Evolutionary conservation across 129 eudicot species (phyloP), one percentile per base, ranked within the genome.

Genomic region (Centella asiatica): DNA sequence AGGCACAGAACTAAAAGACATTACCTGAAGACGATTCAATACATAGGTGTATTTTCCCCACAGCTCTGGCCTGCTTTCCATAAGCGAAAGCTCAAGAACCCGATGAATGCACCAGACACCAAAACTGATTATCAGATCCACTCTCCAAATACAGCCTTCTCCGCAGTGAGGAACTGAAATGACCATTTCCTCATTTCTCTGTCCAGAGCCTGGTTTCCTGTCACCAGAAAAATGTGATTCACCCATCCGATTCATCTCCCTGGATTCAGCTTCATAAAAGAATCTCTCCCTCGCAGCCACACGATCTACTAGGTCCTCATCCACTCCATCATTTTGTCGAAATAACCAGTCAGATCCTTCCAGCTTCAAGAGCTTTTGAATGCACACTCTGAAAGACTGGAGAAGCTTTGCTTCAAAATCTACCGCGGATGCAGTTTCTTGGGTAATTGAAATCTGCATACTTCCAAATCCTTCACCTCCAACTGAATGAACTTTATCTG

Each of bases 21-120:
- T 61, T 80, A 90, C 98, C 89, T 90, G 98, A 66, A 90, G 98
- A 68, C 98, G 95, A 34, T 90, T 90, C 20, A 90, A 93, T 57
- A 90, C 95, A 4, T 87, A 90, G 40, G 98, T 90, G 69, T 90
- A 90, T 65, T 84, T 86, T 27, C 98, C 98, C 98, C 95, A 90
- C 4, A 90, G 81, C 64, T 87, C 95, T 0, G 98, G 95, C 70
- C 98, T 72, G 71, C 98, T 90, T 84, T 90, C 98, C 95, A 87
- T 81, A 48, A 87, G 95, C 17, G 95, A 90, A 63, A 87, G 95
- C 81, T 87, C 95, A 24, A 90, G 88, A 67, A 90, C 76, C 68
- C 98, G 83, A 28, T 81, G 98, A 34, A 90, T 80, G 65, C 98
- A 81, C 95, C 95, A 87, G 57, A 90, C 98, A 0, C 98, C 98